Conservation (phyloP, 140 eudicot genomes). For the Bidens hawaiensis region DNA sequence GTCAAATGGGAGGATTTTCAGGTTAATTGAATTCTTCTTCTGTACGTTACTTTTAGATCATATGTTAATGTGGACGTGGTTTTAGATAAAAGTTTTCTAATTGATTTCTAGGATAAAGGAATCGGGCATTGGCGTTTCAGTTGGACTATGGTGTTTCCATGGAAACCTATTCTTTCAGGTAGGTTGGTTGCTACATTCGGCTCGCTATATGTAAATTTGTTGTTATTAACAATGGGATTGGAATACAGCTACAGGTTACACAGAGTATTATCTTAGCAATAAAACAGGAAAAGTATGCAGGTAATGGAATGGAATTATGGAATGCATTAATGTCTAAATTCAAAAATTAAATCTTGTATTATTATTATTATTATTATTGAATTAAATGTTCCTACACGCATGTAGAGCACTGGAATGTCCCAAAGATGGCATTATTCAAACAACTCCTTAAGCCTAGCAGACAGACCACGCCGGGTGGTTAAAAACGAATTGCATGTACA, state of each 20-base stretch:
- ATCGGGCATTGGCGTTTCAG: constrained; percentile 98
- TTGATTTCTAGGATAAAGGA: constrained; percentile 88
- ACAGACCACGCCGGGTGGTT: no score
- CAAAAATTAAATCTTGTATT: not conserved
- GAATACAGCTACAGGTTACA: constrained; percentile 83
- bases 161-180: constrained; percentile 99
- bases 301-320: constrained; percentile 26
- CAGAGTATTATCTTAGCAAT: constrained; percentile 82
- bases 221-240: not conserved
- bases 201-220: no score
- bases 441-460: constrained; percentile 77
- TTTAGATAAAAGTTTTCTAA: no score
- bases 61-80: no score
- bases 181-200: no score
- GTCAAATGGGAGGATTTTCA: constrained; percentile 82
- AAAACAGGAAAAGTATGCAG: constrained; percentile 88
- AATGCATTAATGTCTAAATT: not conserved
- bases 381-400: constrained; percentile 80
- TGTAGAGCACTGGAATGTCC: constrained; percentile 98
- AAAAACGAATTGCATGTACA: no score
- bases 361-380: no score
- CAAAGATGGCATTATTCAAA: constrained; percentile 85
- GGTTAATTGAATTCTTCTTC: no score
- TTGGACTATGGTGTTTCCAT: constrained; percentile 86
- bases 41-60: no score